A percentile compares a stretch with the other conserved stretches of the same genome.
Conservation (phyloP, 2,329 filamentous ascomycete species). For the Ophiostoma tasmaniense region DNA sequence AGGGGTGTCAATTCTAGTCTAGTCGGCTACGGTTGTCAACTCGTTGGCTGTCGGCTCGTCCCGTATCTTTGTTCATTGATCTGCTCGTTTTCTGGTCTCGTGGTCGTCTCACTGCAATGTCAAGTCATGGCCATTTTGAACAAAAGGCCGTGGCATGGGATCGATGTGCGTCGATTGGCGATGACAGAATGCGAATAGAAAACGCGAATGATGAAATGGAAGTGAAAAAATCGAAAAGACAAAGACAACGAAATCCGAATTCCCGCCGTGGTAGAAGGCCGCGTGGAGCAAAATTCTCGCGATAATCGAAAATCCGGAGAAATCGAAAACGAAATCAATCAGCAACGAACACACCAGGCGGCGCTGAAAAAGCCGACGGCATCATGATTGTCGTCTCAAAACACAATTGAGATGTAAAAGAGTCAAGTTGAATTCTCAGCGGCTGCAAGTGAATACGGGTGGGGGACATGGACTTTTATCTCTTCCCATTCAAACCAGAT, state of each 20-base stretch:
- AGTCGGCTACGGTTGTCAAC: not conserved
- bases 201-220: not conserved
- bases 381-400: not conserved
- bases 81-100: not conserved
- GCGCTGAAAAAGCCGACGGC: not conserved
- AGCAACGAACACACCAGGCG: not conserved
- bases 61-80: not conserved
- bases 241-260: too few relatives aligned
- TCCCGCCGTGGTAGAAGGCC: too few relatives aligned
- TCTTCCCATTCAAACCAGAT: conserved; percentile 7
- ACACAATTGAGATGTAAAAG: conserved; percentile 42
- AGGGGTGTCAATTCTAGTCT: not conserved
- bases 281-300: not conserved
- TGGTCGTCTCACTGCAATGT: not conserved
- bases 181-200: not conserved
- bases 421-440: conserved; percentile 42
- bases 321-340: not conserved
- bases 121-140: not conserved
- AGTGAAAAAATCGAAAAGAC: not conserved
- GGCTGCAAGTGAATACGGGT: not conserved
- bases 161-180: not conserved
- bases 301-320: not conserved
- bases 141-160: not conserved
- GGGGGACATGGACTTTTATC: conserved; percentile 7
- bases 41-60: not conserved